These are phyloP conservation scores for Arthrinium phaeospermum DNA, from an alignment of 2,329 filamentous ascomycete genomes.

Conservation along the genomic window DNA sequence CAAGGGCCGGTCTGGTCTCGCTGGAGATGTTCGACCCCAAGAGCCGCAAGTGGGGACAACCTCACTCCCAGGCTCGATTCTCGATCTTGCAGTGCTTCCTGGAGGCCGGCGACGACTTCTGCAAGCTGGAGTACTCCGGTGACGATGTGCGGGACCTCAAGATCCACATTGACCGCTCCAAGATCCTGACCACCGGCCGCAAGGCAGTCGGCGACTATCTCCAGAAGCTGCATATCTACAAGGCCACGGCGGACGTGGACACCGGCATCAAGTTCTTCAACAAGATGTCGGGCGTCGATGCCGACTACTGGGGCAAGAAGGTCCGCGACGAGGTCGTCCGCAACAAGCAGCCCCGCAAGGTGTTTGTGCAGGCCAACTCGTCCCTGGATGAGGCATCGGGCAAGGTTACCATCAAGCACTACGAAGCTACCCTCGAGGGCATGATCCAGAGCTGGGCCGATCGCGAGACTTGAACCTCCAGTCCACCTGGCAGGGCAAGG, in stretches of 20 bases:
- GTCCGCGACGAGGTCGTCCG: conserved; percentile 76
- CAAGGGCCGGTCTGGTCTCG: conserved; percentile 84
- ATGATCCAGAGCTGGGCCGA: conserved; percentile 85
- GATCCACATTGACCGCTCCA: conserved; percentile 82
- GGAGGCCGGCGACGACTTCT: conserved; percentile 84
- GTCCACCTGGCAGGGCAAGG: background rate
- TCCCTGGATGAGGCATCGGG: conserved; percentile 70
- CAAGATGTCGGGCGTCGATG: conserved; percentile 80
- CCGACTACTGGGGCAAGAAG: conserved; percentile 82
- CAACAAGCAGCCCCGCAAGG: conserved; percentile 83
- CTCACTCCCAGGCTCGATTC: conserved; percentile 90
- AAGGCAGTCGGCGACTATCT: conserved; percentile 84
- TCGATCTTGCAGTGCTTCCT: conserved; percentile 85
- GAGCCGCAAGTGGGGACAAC: conserved; percentile 88
- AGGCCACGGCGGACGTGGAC: conserved; percentile 84
- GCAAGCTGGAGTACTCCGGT: conserved; percentile 74
- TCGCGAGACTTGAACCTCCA: conserved; percentile 44
- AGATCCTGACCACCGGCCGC: conserved; percentile 84
- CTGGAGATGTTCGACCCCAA: conserved; percentile 96
- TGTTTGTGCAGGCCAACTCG: conserved; percentile 95
- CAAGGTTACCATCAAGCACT: conserved; percentile 80
- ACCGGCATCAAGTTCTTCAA: conserved; percentile 81
- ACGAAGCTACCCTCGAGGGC: conserved; percentile 79
- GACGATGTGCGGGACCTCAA: conserved; percentile 81
- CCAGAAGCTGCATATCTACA: conserved; percentile 91